phyloP scores from a whole-genome alignment of 345 rosid species.

The Litchi chinensis region DNA sequence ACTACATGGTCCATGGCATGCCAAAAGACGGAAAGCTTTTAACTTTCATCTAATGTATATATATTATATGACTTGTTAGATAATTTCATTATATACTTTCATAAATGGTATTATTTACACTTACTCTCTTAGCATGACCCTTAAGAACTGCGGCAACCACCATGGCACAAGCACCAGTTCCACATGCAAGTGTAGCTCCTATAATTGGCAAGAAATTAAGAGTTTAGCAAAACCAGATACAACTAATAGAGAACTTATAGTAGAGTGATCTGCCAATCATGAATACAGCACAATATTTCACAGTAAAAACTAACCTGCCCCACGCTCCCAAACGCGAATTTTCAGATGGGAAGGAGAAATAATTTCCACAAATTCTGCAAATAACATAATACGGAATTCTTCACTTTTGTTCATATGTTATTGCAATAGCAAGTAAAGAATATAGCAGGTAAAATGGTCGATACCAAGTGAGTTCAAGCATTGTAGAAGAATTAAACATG shows the following conservation, averaged over 20 bases:
- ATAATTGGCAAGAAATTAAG: conserved; percentile 2
- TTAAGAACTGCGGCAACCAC: conserved; percentile 98
- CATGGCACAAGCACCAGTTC: conserved; percentile 97
- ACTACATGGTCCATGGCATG: no score
- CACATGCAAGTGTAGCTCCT: conserved; percentile 98
- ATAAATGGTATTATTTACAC: conserved; percentile 27
- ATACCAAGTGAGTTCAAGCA: background rate
- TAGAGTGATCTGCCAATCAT: background rate
- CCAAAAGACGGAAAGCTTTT: background rate
- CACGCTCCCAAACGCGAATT: conserved; percentile 99
- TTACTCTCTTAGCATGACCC: conserved; percentile 81
- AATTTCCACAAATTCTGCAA: conserved; percentile 93
- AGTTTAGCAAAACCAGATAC: conserved; percentile 6
- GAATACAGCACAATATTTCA: background rate
- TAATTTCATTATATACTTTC: no score
- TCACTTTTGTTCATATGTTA: background rate
- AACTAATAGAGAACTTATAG: background rate
- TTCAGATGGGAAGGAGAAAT: conserved; percentile 77
- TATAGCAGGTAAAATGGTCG: background rate
- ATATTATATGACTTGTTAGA: background rate
- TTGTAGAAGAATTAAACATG: no score
- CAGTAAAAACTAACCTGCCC: conserved; percentile 65
- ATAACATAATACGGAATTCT: conserved; percentile 9
- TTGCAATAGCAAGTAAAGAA: background rate
- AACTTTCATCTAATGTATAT: background rate